Percentiles rank a stretch among this genome's conserved stretches.
phyloP scores from a whole-genome alignment of 495 filamentous ascomycete species.

The Pyronema domesticum region DNA sequence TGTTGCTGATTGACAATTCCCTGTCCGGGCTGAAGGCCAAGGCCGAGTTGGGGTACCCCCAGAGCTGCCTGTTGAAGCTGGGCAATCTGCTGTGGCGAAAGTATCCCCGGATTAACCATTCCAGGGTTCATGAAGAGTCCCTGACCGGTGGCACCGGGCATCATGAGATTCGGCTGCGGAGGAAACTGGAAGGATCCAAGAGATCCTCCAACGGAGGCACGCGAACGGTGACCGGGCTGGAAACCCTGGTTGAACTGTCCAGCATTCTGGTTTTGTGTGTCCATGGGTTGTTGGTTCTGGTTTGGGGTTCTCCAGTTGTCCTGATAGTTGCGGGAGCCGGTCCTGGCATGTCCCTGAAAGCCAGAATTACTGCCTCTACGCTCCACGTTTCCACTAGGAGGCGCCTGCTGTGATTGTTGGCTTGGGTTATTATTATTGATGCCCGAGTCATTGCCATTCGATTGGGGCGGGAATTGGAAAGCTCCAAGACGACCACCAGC shows the following conservation, averaged over 20 bases:
- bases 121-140: conserved; percentile 25
- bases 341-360: conserved; percentile 50
- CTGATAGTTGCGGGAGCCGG: conserved; percentile 82
- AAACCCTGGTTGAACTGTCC: conserved; percentile 51
- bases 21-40: conserved; percentile 40
- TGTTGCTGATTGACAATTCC: conserved; percentile 53
- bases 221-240: conserved; percentile 78
- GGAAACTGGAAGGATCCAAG: conserved; percentile 83
- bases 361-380: conserved; percentile 22
- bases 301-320: conserved; percentile 91
- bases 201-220: conserved; percentile 63
- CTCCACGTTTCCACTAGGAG: conserved; percentile 34
- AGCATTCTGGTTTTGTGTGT: conserved; percentile 34
- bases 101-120: conserved; percentile 58
- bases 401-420: conserved; percentile 26
- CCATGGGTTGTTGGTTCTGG: conserved; percentile 34
- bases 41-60: conserved; percentile 49
- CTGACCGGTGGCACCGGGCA: conserved; percentile 26
- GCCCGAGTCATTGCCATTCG: conserved; percentile 36
- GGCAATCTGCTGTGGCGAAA: conserved; percentile 68
- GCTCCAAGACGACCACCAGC: conserved; percentile 41
- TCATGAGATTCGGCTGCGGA: conserved; percentile 71
- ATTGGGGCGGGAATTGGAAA: conserved; percentile 50
- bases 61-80: conserved; percentile 86
- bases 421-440: conserved; percentile 29